A percentile compares a stretch with the other conserved stretches of the same genome.
Evolutionary conservation across 768 basidiomycete genomes (phyloP).

Genomic region (Suillus spraguei): DNA sequence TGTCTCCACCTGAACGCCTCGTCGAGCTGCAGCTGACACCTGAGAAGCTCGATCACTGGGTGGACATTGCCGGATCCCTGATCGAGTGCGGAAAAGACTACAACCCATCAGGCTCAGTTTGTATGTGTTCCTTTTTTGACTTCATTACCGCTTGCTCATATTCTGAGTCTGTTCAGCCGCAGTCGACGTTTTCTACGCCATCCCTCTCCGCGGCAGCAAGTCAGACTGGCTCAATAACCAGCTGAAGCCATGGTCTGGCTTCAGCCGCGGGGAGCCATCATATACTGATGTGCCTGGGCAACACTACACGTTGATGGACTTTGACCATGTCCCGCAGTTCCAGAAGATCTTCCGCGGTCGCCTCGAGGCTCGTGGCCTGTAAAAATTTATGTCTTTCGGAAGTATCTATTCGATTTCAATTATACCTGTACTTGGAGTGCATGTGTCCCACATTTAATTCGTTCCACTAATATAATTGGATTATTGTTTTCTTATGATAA

Average conservation of each 20-base stretch:
- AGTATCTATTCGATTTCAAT: neutral
- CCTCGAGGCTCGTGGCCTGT: conserved; percentile 30
- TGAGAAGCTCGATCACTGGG: conserved; percentile 30
- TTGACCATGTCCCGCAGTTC: conserved; percentile 33
- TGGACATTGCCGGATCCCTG: conserved; percentile 31
- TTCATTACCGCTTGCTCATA: neutral
- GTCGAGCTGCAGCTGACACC: conserved; percentile 30
- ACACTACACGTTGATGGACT: conserved; percentile 35
- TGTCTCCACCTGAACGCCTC: conserved; percentile 29
- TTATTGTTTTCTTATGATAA: too few species aligned
- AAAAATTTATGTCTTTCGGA: neutral
- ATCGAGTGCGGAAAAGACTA: conserved; percentile 35
- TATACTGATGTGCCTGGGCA: conserved; percentile 31
- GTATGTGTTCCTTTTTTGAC: conserved; percentile 20
- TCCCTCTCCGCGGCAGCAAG: conserved; percentile 29
- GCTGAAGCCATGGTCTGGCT: conserved; percentile 29
- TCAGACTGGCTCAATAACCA: conserved; percentile 32
- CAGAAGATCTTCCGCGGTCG: conserved; percentile 31
- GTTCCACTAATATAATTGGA: neutral
- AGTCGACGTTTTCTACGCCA: conserved; percentile 31
- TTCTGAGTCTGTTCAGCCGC: conserved; percentile 15
- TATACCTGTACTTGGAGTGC: neutral
- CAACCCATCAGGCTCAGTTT: conserved; percentile 26
- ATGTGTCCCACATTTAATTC: neutral
- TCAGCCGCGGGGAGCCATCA: conserved; percentile 25